Base-by-base conservation (phyloP, 1,139 yeast species). In the Pichia sorboxylosa region DNA sequence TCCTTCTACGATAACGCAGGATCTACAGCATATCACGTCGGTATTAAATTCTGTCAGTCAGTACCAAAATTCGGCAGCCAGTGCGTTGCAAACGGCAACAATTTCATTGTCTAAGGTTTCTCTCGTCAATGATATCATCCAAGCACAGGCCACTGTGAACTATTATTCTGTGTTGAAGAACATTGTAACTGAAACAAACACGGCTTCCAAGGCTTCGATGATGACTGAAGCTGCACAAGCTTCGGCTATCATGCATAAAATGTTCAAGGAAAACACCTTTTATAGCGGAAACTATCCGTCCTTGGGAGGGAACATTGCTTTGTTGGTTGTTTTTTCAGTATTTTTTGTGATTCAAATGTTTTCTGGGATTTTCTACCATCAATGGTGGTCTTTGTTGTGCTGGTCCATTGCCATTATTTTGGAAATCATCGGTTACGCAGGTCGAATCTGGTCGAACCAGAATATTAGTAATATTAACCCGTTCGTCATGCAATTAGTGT, bases 331-430 rank as follows among this genome's bases (percentile, higher is more conserved):
- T 1, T 71, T 69, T 57, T 64, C 64, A 8, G 23, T 72, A 0
- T 51, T 66, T 20, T 51, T 69, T 29, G 40, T 50, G 0, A 34
- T 44, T 24, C 77, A 75, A 32, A 38, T 60, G 1, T 44, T 34
- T 1, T 42, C 64, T 1, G 73, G 69, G 6, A 19, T 64, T 2
- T 58, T 48, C 39, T 74, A 66, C 37, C 62, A 67, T 32, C 84
- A 80, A 49, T 77, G 77, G 68, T 84, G 94, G 93, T 76, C 73
- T 51, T 69, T 76, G 28, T 54, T 64, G 4, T 63, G 82, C 2
- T 77, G 79, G 57, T 55, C 66, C 35, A 59, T 72, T 41, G 87
- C 87, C 1, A 57, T 63, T 24, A 65, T 66, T 0, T 59, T 81
- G 28, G 94, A 84, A 53, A 61, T 76, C 30, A 54, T 70, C 5